Base-by-base conservation (phyloP, 768 basidiomycete genomes). In the Lentinula boryana region DNA sequence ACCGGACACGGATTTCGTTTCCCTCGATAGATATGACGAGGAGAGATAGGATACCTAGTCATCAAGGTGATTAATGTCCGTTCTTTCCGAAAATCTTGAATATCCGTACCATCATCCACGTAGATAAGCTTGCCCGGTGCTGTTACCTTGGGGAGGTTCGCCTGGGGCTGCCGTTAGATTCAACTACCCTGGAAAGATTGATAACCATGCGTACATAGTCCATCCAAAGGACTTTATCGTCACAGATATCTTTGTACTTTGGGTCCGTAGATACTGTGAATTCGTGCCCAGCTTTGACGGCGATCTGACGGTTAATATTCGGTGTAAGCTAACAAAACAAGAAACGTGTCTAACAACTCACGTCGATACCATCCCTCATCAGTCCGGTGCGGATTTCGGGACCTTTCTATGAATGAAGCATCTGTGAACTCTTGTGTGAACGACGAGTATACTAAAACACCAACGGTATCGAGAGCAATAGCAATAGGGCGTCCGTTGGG, bases 311-410 rank as follows among this genome's bases (percentile, higher is more conserved):
- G 52, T 62, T 58, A 35, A 13, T 9, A 44, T 33, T 52, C 23
- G 33, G 12, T 4, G 15, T 64, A 63, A 63, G 60, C 60, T 63
- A 56, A 58, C 15, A 18, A 4, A 36, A 46, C 27, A 63, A 58
- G 18, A 27, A 43, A 35, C 1, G 51, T 38, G 2, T 48, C 57
- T 65, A 54, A 18, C 58, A 63, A 80, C 91, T 65, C 72, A 97
- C 94, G 70, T 99, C 97, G 65, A 81, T 80, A 72, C 84, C 83
- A 69, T 93, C 85, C 75, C 79, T 87, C 79, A 96, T 98, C 72
- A 94, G 69, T 60, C 97, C 97, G 48, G 97, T 98, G 64, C 97
- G 89, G 78, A 99, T 99, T 79, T 98, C 97, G 41, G 97, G 97
- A 60, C 97, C 97, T 93, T 99, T 99, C 93, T 95, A 68, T 62